Evolutionary conservation across 192 early-diverging fungal species (phyloP).

Genomic region (Entophlyctis luteolus): DNA sequence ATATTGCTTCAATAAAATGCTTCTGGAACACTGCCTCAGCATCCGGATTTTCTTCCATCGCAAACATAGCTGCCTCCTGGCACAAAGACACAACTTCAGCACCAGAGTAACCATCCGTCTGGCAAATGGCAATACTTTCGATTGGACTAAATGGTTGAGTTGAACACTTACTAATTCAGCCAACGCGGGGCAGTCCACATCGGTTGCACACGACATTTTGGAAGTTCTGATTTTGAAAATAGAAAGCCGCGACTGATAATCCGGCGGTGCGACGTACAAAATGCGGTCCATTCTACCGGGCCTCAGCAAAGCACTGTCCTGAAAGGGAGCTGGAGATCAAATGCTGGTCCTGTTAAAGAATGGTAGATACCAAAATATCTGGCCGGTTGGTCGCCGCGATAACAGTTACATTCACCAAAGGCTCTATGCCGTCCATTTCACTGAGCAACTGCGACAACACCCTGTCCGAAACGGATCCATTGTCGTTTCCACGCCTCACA

Average conservation of each 20-base stretch:
- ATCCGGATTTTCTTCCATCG: conserved; percentile 77
- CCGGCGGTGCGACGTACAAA: conserved; percentile 90
- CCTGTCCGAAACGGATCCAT: conserved; percentile 78
- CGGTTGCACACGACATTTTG: conserved; percentile 66
- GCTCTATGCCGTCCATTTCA: conserved; percentile 95
- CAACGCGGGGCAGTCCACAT: conserved; percentile 68
- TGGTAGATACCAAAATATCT: conserved; percentile 72
- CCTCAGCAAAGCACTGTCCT: conserved; percentile 86
- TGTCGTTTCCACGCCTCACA: conserved; percentile 69
- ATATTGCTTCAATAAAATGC: conserved; percentile 67
- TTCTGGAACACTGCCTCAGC: conserved; percentile 14
- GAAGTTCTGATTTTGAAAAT: conserved; percentile 75
- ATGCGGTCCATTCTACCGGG: conserved; percentile 95
- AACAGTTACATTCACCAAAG: conserved; percentile 90
- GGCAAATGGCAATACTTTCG: neutral
- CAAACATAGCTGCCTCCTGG: conserved; percentile 87
- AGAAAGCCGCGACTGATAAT: conserved; percentile 64
- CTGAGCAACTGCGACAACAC: conserved; percentile 91
- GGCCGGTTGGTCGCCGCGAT: conserved; percentile 98
- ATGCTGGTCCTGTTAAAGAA: neutral
- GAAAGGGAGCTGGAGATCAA: neutral
- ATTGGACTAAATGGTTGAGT: neutral
- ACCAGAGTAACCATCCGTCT: conserved; percentile 89
- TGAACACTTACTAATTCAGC: conserved; percentile 34
- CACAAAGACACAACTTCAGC: conserved; percentile 90